A percentile compares a stretch with the other conserved stretches of the same genome.
Conservation (phyloP, 371 early-diverging fungal species). For the Rhizopus sp. region DNA sequence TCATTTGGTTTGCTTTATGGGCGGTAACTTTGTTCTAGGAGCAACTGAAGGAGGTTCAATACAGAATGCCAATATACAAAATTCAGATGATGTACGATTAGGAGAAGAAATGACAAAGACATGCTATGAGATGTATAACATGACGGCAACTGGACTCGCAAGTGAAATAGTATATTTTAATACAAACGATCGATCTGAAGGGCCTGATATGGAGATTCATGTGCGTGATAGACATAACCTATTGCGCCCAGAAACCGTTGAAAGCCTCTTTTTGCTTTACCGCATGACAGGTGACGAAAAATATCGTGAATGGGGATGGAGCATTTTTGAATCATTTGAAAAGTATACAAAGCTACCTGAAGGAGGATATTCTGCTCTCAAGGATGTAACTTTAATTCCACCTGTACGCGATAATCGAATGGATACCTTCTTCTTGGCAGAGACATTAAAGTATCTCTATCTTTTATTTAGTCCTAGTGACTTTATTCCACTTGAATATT, state of each 20-base stretch:
- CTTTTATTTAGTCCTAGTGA: slow-evolving; percentile 75
- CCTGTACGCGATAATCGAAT: slow-evolving; percentile 67
- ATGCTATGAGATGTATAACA: slow-evolving; percentile 83
- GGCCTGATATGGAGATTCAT: slow-evolving; percentile 66
- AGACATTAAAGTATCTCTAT: slow-evolving; percentile 95
- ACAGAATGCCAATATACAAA: slow-evolving; percentile 24
- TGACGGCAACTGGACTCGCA: slow-evolving; percentile 77
- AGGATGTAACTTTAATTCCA: slow-evolving; percentile 67
- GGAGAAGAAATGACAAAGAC: slow-evolving; percentile 77
- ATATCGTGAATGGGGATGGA: slow-evolving; percentile 88
- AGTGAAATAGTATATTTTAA: slow-evolving; percentile 80
- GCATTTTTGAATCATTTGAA: slow-evolving; percentile 84
- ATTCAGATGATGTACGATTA: slow-evolving; percentile 64
- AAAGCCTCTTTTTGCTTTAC: slow-evolving; percentile 84
- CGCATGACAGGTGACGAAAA: slow-evolving; percentile 81
- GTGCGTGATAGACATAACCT: slow-evolving; percentile 67
- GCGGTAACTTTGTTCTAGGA: slow-evolving; percentile 81
- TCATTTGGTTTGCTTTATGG: slow-evolving; percentile 92
- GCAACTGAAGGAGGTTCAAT: slow-evolving; percentile 65
- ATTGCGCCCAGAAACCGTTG: slow-evolving; percentile 89
- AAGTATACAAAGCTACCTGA: slow-evolving; percentile 68
- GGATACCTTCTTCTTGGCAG: slow-evolving; percentile 84
- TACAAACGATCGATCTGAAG: slow-evolving; percentile 26
- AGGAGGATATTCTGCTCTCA: slow-evolving; percentile 79
- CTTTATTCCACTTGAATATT: slow-evolving; percentile 76